Percentiles rank a stretch among this genome's conserved stretches.
Evolutionary conservation across 2,329 filamentous ascomycete species (phyloP).

Genomic region (Nemania serpens): DNA sequence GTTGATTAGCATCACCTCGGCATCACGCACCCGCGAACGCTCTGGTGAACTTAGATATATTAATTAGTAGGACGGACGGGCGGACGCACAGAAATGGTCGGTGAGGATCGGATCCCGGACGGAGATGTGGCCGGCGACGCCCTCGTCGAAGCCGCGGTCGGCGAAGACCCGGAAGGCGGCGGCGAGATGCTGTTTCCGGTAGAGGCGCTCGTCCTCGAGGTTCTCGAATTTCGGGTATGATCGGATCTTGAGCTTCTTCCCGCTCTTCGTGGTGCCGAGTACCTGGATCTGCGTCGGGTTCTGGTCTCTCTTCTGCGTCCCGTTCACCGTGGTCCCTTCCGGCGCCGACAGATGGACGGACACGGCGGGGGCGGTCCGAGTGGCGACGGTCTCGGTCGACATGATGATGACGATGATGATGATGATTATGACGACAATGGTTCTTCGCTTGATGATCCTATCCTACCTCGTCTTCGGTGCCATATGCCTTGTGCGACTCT

Average conservation of each 20-base stretch:
- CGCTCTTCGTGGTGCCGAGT: slow-evolving; percentile 38
- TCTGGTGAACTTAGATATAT: too few relatives aligned
- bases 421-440: too few relatives aligned
- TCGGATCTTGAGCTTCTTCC: slow-evolving; percentile 37
- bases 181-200: slow-evolving; percentile 63
- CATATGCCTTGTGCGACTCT: too few relatives aligned
- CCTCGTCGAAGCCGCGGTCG: slow-evolving; percentile 64
- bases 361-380: slow-evolving; percentile 9
- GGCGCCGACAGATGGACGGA: slow-evolving; percentile 11
- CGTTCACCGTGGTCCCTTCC: slow-evolving; percentile 15
- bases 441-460: neutral
- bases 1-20: too few relatives aligned
- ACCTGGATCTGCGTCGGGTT: slow-evolving; percentile 36
- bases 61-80: too few relatives aligned
- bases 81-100: slow-evolving; percentile 60
- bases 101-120: slow-evolving; percentile 64
- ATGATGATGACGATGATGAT: too few relatives aligned
- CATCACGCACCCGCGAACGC: too few relatives aligned
- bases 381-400: slow-evolving; percentile 11
- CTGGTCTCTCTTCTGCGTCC: slow-evolving; percentile 26
- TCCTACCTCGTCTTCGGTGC: too few relatives aligned
- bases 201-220: slow-evolving; percentile 59
- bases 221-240: slow-evolving; percentile 50
- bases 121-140: slow-evolving; percentile 66
- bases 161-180: slow-evolving; percentile 66